Conservation (phyloP, 495 filamentous ascomycete genomes). For the Letharia columbiana region DNA sequence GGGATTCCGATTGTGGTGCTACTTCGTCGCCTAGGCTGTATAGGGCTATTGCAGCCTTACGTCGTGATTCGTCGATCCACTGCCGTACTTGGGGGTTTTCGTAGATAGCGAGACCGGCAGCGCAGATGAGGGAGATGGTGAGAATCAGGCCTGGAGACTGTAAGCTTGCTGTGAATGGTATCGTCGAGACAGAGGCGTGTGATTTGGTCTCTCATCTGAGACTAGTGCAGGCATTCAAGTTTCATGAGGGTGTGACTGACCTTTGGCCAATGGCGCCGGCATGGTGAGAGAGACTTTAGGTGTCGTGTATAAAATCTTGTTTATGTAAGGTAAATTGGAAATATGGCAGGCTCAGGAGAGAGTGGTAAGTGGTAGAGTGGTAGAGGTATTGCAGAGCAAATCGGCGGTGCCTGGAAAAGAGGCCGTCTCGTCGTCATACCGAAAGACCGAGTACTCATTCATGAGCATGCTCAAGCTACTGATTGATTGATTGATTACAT, state of each 20-base stretch:
- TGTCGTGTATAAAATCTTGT: neutral
- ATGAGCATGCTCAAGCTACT: too few relatives aligned
- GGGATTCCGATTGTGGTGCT: constrained; percentile 37
- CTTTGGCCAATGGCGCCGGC: constrained; percentile 48
- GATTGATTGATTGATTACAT: too few relatives aligned
- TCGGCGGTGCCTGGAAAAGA: neutral
- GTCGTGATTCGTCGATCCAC: constrained; percentile 65
- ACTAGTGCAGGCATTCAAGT: neutral
- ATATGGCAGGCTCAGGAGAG: neutral
- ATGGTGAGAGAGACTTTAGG: constrained; percentile 27
- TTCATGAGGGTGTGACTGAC: constrained; percentile 29
- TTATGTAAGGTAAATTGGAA: neutral
- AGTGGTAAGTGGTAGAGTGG: neutral
- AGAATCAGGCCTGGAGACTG: constrained; percentile 59
- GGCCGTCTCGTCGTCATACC: too few relatives aligned
- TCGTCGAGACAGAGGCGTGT: neutral
- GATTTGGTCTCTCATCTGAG: neutral
- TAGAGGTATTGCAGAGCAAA: neutral
- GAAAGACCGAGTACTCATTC: too few relatives aligned
- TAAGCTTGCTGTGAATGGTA: constrained; percentile 9
- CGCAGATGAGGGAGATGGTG: constrained; percentile 64
- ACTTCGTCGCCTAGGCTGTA: constrained; percentile 71
- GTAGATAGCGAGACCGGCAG: constrained; percentile 77
- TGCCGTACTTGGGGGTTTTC: constrained; percentile 72
- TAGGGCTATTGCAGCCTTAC: constrained; percentile 69